Evolutionary conservation across 495 filamentous ascomycete genomes (phyloP), one percentile per base, ranked within the genome.

Genomic region (Ascobolus immersus): DNA sequence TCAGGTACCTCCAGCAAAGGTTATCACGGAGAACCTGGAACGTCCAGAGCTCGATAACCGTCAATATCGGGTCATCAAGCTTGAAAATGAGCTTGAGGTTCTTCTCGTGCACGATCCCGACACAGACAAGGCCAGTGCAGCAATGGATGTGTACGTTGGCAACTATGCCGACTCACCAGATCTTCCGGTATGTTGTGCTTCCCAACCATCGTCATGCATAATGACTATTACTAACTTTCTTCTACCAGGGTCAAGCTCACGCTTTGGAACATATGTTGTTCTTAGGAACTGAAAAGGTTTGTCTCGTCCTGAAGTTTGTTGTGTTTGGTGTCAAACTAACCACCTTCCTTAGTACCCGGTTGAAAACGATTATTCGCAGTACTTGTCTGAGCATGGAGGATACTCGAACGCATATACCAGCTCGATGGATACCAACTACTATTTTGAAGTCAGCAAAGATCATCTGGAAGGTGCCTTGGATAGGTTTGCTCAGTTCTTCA

Each of bases 401-500:
- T 67, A 71, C 33, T 91, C 84, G 13, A 99, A 99, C 52, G 86
- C 86, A 7, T 94, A 86, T 50, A 99, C 86, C 2, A 81, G 72
- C 14, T 57, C 77, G 2, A 93, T 82, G 2, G 82, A 81, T 38
- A 99, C 89, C 26, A 94, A 94, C 55, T 99, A 91, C 52, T 92
- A 78, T 55, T 99, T 94, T 48, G 86, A 99, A 45, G 72, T 94
- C 31, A 77, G 77, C 1, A 77, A 84, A 52, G 57, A 73, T 48
- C 55, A 63, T 43, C 57, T 99, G 8, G 74, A 79, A 45, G 89
- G 82, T 7, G 89, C 79, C 8, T 58, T 96, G 27, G 86, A 99
- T 51, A 69, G 84, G 17, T 99, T 99, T 52, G 79, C 89, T 22
- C 86, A 99, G 54, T 99, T 99, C 54, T 99, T 99, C 56, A 69